Percentiles rank a stretch among this genome's conserved stretches.
phyloP scores from a whole-genome alignment of 148 eudicot species.

The Fallopia convolvulus region DNA sequence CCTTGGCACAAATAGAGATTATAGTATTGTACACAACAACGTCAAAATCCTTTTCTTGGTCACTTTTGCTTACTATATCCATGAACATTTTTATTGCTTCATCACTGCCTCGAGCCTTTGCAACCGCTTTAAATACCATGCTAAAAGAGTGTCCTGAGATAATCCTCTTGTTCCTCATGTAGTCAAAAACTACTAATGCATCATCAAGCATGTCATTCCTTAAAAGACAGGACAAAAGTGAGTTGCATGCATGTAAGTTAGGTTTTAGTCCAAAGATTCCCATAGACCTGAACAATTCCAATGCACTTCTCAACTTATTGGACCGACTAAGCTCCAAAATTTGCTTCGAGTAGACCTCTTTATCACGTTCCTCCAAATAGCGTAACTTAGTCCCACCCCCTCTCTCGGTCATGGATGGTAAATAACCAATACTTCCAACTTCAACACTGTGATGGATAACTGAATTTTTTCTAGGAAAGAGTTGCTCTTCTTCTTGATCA shows the following conservation, averaged over 20 bases:
- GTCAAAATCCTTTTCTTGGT: slow-evolving; percentile 36
- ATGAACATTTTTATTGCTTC: slow-evolving; percentile 40
- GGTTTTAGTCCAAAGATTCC: slow-evolving; percentile 33
- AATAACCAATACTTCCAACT: not conserved
- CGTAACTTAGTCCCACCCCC: slow-evolving; percentile 21
- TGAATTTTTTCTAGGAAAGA: not conserved
- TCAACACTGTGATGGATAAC: not conserved
- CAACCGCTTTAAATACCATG: slow-evolving; percentile 51
- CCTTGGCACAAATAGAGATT: slow-evolving; percentile 46
- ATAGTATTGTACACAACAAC: slow-evolving; percentile 51
- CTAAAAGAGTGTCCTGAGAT: slow-evolving; percentile 51
- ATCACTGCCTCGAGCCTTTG: slow-evolving; percentile 29
- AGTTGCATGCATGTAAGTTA: slow-evolving; percentile 53
- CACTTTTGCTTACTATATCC: slow-evolving; percentile 27
- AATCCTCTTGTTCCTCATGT: slow-evolving; percentile 35
- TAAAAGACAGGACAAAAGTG: slow-evolving; percentile 50
- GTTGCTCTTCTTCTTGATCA: not conserved
- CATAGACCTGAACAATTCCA: slow-evolving; percentile 56
- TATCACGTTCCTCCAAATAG: slow-evolving; percentile 58
- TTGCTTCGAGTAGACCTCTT: slow-evolving; percentile 38
- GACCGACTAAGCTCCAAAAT: slow-evolving; percentile 47
- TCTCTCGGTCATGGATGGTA: slow-evolving; percentile 6
- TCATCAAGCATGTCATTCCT: slow-evolving; percentile 44
- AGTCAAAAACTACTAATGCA: slow-evolving; percentile 39
- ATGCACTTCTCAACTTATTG: slow-evolving; percentile 46